A percentile compares a stretch with the other conserved stretches of the same genome.
These are phyloP conservation scores for Carallia pectinifolia DNA, from an alignment of 345 rosid species.

Conservation along the genomic window DNA sequence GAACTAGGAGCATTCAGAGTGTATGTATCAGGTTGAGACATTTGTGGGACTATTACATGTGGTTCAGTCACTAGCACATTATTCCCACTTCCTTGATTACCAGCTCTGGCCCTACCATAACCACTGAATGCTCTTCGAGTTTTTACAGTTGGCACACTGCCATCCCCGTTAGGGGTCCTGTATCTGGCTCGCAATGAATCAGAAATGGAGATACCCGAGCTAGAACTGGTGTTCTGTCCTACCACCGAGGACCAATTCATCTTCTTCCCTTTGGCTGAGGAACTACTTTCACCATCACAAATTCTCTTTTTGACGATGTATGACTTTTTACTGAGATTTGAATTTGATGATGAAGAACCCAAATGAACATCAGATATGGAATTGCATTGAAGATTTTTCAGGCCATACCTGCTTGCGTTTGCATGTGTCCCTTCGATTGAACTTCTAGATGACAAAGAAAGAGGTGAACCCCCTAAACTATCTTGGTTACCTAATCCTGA, in stretches of 20 bases:
- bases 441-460: slow-evolving; percentile 39
- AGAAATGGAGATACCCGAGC: slow-evolving; percentile 46
- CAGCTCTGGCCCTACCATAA: slow-evolving; percentile 38
- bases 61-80: slow-evolving; percentile 34
- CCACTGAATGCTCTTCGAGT: slow-evolving; percentile 47
- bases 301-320: slow-evolving; percentile 46
- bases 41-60: slow-evolving; percentile 32
- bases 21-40: slow-evolving; percentile 43
- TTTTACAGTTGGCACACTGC: slow-evolving; percentile 41
- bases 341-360: slow-evolving; percentile 50
- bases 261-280: slow-evolving; percentile 58
- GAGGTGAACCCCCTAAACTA: slow-evolving; percentile 30
- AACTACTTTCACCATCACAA: slow-evolving; percentile 65
- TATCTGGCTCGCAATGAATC: slow-evolving; percentile 60
- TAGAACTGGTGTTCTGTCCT: slow-evolving; percentile 37
- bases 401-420: slow-evolving; percentile 40
- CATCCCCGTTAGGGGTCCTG: slow-evolving; percentile 42
- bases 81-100: slow-evolving; percentile 45
- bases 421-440: slow-evolving; percentile 37
- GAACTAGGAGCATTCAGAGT: slow-evolving; percentile 40
- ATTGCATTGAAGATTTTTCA: slow-evolving; percentile 53
- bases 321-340: slow-evolving; percentile 40
- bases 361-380: slow-evolving; percentile 50
- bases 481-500: slow-evolving; percentile 44
- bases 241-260: slow-evolving; percentile 44